phyloP scores from a whole-genome alignment of 768 basidiomycete species.

The Xerocomellus amylosporus region DNA sequence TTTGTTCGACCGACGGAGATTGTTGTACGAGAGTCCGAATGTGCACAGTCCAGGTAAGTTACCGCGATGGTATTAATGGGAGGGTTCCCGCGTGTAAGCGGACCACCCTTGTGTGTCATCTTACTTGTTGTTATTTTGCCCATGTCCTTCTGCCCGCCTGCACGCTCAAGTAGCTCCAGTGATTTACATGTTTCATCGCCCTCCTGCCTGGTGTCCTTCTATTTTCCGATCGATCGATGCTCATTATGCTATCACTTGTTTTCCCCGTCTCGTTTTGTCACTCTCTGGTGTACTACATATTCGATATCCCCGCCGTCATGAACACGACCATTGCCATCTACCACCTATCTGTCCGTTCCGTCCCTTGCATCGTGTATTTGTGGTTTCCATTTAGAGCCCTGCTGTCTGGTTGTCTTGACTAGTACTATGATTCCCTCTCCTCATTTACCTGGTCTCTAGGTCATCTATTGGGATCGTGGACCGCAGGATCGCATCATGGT shows the following conservation, averaged over 20 bases:
- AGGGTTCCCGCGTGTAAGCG: not conserved
- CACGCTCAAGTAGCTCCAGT: not conserved
- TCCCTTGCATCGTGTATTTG: conserved; percentile 2
- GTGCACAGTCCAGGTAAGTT: conserved; percentile 54
- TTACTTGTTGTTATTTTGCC: not conserved
- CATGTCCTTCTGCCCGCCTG: not conserved
- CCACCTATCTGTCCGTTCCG: not conserved
- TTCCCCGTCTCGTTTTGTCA: conserved; percentile 10
- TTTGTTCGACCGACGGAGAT: conserved; percentile 56
- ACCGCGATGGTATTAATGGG: conserved; percentile 47
- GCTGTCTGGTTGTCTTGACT: conserved; percentile 3
- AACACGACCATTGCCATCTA: not conserved
- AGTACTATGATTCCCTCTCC: not conserved
- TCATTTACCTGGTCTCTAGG: not conserved
- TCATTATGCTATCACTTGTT: conserved; percentile 2
- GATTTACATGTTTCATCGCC: not conserved
- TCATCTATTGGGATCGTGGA: not conserved
- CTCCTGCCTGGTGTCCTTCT: not conserved
- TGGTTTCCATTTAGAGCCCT: conserved; percentile 7
- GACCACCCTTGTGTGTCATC: not conserved
- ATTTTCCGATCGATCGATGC: not conserved
- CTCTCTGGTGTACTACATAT: conserved; percentile 5
- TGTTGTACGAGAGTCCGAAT: conserved; percentile 77
- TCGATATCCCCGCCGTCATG: not conserved
- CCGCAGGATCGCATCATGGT: not conserved